Evolutionary conservation across 352 stramenopile genomes (phyloP), one percentile per base, ranked within the genome.

Genomic region (Pseudoperonospora humuli): DNA sequence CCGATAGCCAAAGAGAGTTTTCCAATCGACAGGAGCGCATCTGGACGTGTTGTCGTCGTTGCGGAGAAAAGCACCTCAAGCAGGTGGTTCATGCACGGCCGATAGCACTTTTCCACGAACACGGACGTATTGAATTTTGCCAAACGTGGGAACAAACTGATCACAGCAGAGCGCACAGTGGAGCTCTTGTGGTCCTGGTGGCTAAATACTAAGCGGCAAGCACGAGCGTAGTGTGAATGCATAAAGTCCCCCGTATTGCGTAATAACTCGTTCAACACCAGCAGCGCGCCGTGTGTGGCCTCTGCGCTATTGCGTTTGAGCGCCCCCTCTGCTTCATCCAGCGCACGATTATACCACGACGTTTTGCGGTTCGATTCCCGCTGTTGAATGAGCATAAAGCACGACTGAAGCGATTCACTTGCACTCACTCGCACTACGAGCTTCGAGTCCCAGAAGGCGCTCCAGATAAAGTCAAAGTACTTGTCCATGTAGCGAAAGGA

Each of bases 381-480:
- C 51, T 90, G 78, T 32, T 93, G 82, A 37, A 93, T 89, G 14
- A 93, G 62, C 51, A 77, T 84, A 36, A 93, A 89, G 50, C 74
- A 88, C 21, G 79, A 83, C 59, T 92, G 79, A 28, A 93, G 48
- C 23, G 79, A 90, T 45, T 92, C 79, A 39, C 73, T 85, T 5
- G 82, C 78, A 45, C 75, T 87, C 40, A 90, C 77, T 28, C 81
- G 65, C 39, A 89, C 80, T 7, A 81, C 72, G 15, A 89, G 45
- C 43, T 82, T 87, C 7, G 68, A 55, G 64, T 93, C 82, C 75
- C 82, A 88, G 61, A 93, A 92, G 7, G 76, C 82, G 56, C 79
- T 92, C 82, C 82, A 93, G 51, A 92, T 91, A 33, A 87, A 82
- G 58, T 93, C 82, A 51, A 93, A 93, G 64, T 90, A 93, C 49